Conservation (phyloP, 2,329 filamentous ascomycete species). For the Fusarium sp. region DNA sequence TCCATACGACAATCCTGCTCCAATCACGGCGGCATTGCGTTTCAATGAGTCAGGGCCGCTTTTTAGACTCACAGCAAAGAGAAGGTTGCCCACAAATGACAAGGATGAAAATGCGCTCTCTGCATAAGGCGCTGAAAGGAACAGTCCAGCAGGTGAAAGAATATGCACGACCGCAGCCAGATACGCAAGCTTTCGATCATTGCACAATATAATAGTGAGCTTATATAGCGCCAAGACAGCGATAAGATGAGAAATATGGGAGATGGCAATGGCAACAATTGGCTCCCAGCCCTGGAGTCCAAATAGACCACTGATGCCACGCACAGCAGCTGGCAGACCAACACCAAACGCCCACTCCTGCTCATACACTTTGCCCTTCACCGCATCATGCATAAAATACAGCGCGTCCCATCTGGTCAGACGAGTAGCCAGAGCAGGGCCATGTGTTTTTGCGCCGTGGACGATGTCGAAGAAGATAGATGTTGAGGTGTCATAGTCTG, state of each 20-base stretch:
- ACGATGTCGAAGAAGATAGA: conserved; percentile 59
- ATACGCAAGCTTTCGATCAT: conserved; percentile 70
- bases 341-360: conserved; percentile 87
- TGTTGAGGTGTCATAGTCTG: conserved; percentile 84
- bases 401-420: conserved; percentile 85
- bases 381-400: conserved; percentile 76
- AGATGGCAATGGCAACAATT: conserved; percentile 73
- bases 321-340: conserved; percentile 61
- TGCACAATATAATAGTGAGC: conserved; percentile 71
- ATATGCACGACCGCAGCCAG: conserved; percentile 81
- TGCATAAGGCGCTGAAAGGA: conserved; percentile 87
- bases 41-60: conserved; percentile 43
- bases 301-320: conserved; percentile 47
- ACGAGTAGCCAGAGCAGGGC: conserved; percentile 65
- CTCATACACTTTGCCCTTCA: conserved; percentile 77
- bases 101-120: conserved; percentile 85
- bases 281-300: conserved; percentile 53
- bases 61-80: conserved; percentile 69
- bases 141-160: conserved; percentile 88
- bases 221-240: conserved; percentile 80
- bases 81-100: conserved; percentile 78
- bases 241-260: conserved; percentile 80
- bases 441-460: conserved; percentile 53
- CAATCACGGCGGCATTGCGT: conserved; percentile 67
- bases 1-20: conserved; percentile 78